Conservation (phyloP, 257 asterid genomes). For the Cordia subcordata region DNA sequence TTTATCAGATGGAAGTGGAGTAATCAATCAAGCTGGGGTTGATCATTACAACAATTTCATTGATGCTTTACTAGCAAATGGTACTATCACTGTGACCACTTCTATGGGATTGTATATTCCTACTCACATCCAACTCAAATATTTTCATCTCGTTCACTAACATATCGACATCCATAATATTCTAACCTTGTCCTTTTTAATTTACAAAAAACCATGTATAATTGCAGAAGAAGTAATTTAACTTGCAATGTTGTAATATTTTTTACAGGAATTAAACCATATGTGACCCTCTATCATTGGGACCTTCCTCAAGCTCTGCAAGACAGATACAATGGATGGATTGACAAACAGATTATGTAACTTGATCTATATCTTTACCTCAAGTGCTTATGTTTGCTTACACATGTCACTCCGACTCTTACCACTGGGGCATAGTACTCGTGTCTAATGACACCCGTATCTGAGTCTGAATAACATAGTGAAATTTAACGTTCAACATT, state of each 20-base stretch:
- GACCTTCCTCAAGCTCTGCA: constrained; percentile 85
- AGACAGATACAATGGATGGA: constrained; percentile 70
- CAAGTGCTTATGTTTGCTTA: not conserved
- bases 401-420: too few species aligned
- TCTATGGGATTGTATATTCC: too few species aligned
- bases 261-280: constrained; percentile 78
- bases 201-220: too few species aligned
- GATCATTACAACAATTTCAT: constrained; percentile 77
- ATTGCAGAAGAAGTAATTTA: too few species aligned
- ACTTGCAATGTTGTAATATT: too few species aligned
- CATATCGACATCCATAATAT: too few species aligned
- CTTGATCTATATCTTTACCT: not conserved
- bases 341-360: constrained; percentile 65
- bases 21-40: constrained; percentile 75
- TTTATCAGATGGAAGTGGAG: constrained; percentile 70
- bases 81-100: constrained; percentile 17
- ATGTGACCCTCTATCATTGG: constrained; percentile 86
- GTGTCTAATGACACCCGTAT: constrained; percentile 88
- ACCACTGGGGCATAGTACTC: constrained; percentile 16
- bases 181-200: too few species aligned
- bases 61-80: constrained; percentile 61
- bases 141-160: too few species aligned
- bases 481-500: constrained; percentile 63
- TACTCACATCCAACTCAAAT: too few species aligned
- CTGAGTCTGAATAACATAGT: constrained; percentile 56